Percentiles rank a stretch among this genome's conserved stretches.
Conservation (phyloP, 805 yeast species). For the Suhomyces pyralidae region DNA sequence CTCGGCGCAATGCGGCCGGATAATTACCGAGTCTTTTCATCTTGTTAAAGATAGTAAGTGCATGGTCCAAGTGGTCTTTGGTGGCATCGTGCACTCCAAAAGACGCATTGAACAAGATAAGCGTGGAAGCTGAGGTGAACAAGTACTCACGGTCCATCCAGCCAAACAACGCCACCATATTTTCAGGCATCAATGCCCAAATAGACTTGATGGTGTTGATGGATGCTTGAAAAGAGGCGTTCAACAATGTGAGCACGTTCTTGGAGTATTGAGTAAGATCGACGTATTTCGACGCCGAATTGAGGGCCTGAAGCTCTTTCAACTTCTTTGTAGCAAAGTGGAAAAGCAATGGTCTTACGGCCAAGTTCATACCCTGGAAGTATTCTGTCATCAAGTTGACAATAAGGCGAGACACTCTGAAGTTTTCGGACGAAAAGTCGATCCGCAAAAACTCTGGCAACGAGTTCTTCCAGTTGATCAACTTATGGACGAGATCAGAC, state of each 20-base stretch:
- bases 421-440: conserved; percentile 53
- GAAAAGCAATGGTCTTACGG: conserved; percentile 72
- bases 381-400: conserved; percentile 80
- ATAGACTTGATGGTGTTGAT: conserved; percentile 69
- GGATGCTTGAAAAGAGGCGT: conserved; percentile 78
- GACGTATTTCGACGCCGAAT: conserved; percentile 47
- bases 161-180: conserved; percentile 82
- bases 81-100: conserved; percentile 82
- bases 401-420: conserved; percentile 60
- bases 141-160: conserved; percentile 84
- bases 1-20: conserved; percentile 74
- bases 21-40: conserved; percentile 78
- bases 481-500: conserved; percentile 62
- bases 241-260: conserved; percentile 62
- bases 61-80: conserved; percentile 67
- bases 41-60: conserved; percentile 62
- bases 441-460: conserved; percentile 64
- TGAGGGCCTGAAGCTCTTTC: conserved; percentile 43
- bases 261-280: conserved; percentile 67
- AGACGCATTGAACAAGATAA: conserved; percentile 70
- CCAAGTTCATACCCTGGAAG: conserved; percentile 77
- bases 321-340: conserved; percentile 72
- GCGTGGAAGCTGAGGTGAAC: conserved; percentile 72
- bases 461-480: conserved; percentile 64
- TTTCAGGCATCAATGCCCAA: conserved; percentile 72